phyloP scores from a whole-genome alignment of 257 asterid genomes.

The Lantana camara region DNA sequence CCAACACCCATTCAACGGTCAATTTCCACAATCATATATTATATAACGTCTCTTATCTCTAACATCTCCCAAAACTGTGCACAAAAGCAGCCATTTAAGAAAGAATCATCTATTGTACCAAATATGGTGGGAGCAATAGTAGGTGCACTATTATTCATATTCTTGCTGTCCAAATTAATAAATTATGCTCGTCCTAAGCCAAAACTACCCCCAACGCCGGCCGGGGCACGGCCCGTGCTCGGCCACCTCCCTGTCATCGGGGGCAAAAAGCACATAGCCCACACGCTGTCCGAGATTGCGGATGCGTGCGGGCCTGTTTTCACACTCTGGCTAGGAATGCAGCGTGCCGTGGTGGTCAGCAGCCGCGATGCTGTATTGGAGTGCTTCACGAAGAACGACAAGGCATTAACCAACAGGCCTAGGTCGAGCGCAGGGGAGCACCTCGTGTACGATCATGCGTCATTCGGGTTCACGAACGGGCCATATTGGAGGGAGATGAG shows the following conservation, averaged over 20 bases:
- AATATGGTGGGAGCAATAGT: neutral
- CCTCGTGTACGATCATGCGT: constrained; percentile 44
- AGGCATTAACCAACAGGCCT: constrained; percentile 35
- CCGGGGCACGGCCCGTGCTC: constrained; percentile 47
- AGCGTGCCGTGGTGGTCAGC: constrained; percentile 28
- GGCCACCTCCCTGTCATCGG: constrained; percentile 50
- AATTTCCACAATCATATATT: no score
- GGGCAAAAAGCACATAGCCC: neutral
- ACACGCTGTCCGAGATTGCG: constrained; percentile 32
- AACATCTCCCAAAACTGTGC: no score
- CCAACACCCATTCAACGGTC: no score
- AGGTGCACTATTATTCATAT: neutral
- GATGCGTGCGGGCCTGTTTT: constrained; percentile 50
- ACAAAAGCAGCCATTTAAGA: no score
- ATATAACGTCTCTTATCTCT: no score
- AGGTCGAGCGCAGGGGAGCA: constrained; percentile 26
- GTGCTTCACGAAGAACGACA: constrained; percentile 47
- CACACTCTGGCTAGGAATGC: constrained; percentile 35
- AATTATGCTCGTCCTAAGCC: neutral
- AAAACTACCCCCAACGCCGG: constrained; percentile 32
- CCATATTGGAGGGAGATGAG: constrained; percentile 49
- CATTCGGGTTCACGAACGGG: constrained; percentile 40
- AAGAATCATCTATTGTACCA: neutral
- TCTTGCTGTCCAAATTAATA: neutral
- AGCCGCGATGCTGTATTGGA: constrained; percentile 45